A percentile compares a stretch with the other conserved stretches of the same genome.
These are phyloP conservation scores for Moesziomyces aphidis DNA, from an alignment of 1,284 basidiomycete species.

Conservation along the genomic window DNA sequence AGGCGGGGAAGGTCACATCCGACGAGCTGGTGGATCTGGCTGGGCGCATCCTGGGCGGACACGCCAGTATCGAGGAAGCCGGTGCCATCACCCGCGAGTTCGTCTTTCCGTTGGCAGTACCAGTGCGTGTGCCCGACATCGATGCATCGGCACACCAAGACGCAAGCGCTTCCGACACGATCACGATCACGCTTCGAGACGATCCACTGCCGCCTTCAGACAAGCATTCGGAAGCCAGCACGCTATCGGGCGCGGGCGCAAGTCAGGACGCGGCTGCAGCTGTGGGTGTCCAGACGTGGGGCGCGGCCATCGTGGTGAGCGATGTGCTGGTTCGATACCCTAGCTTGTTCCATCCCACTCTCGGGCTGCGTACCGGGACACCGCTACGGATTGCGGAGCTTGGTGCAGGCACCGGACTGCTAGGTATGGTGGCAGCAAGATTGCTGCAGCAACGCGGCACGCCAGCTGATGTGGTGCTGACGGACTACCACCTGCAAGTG, in stretches of 20 bases:
- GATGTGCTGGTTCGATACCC: conserved; percentile 37
- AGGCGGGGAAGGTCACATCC: neutral
- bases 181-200: conserved; percentile 37
- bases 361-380: neutral
- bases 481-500: conserved; percentile 47
- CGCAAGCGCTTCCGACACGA: neutral
- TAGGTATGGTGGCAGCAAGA: conserved; percentile 45
- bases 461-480: conserved; percentile 35
- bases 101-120: conserved; percentile 28
- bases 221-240: conserved; percentile 17
- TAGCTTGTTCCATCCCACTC: conserved; percentile 22
- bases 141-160: conserved; percentile 2
- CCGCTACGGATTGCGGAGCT: conserved; percentile 34
- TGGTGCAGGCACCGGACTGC: conserved; percentile 46
- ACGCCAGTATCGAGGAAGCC: conserved; percentile 39
- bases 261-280: conserved; percentile 46
- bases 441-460: conserved; percentile 14
- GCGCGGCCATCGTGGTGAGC: conserved; percentile 37
- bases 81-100: conserved; percentile 43
- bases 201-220: conserved; percentile 43
- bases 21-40: conserved; percentile 44
- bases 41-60: conserved; percentile 39
- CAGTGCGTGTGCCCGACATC: conserved; percentile 13
- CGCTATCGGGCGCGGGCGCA: conserved; percentile 1
- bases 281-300: conserved; percentile 52